Evolutionary conservation across 2,329 filamentous ascomycete species (phyloP).

Genomic region (Xylariaceae sp.): DNA sequence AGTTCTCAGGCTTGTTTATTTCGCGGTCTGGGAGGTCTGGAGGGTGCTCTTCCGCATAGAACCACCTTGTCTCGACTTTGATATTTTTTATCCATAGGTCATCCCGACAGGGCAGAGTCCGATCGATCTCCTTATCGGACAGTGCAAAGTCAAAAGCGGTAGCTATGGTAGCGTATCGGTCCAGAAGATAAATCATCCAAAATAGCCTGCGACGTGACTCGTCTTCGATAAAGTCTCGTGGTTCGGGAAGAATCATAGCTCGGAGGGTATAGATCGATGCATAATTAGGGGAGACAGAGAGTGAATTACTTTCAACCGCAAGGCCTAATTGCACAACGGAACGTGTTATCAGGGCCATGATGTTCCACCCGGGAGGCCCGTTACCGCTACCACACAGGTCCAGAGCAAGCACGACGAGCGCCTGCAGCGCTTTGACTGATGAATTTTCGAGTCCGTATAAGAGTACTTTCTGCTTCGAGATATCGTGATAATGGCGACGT

Average conservation of each 20-base stretch:
- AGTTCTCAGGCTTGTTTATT: conserved; percentile 69
- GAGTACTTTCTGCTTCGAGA: conserved; percentile 80
- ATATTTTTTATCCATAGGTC: conserved; percentile 82
- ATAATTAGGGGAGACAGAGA: conserved; percentile 71
- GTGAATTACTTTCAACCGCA: conserved; percentile 76
- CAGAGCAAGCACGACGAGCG: conserved; percentile 78
- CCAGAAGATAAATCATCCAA: conserved; percentile 91
- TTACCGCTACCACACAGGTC: conserved; percentile 85
- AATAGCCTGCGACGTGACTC: conserved; percentile 81
- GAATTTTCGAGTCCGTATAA: conserved; percentile 87
- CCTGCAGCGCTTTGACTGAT: conserved; percentile 82
- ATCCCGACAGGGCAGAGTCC: conserved; percentile 80
- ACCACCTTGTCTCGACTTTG: conserved; percentile 80
- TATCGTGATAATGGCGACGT: conserved; percentile 69
- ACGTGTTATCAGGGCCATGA: conserved; percentile 82
- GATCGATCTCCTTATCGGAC: conserved; percentile 84
- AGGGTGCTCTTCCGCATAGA: conserved; percentile 49
- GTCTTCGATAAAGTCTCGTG: conserved; percentile 83
- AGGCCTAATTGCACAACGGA: conserved; percentile 85
- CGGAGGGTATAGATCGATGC: conserved; percentile 86
- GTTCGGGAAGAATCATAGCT: conserved; percentile 78
- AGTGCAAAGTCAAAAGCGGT: conserved; percentile 91
- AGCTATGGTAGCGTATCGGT: conserved; percentile 84
- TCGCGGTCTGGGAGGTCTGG: conserved; percentile 53
- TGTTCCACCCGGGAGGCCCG: conserved; percentile 87